These are phyloP conservation scores for Bonnemaisonia californica DNA, from an alignment of 31 red algal species.

Conservation along the genomic window DNA sequence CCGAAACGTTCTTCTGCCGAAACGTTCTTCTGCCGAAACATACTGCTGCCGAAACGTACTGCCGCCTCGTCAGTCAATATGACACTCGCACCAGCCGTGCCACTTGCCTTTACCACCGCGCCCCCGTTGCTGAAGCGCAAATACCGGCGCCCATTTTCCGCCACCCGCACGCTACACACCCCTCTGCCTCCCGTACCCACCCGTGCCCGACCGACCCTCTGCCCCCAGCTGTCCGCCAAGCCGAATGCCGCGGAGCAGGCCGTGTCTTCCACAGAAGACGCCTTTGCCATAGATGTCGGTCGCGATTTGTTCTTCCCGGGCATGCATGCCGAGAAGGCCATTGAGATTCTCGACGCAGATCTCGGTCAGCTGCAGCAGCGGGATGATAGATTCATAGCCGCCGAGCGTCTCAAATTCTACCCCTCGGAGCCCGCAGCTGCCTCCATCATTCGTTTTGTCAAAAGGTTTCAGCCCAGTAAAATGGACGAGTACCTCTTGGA, in stretches of 20 bases:
- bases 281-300: constrained; percentile 70
- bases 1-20: too few species aligned
- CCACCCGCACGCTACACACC: background rate
- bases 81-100: too few species aligned
- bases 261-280: constrained; percentile 60
- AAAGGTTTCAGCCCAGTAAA: constrained; percentile 25
- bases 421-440: constrained; percentile 39
- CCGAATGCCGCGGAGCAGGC: background rate
- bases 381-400: constrained; percentile 80
- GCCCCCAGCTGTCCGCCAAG: background rate
- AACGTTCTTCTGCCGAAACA: too few species aligned
- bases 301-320: constrained; percentile 75
- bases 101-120: background rate
- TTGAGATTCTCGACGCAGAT: constrained; percentile 46
- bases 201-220: background rate
- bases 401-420: constrained; percentile 86
- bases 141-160: background rate
- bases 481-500: constrained; percentile 47
- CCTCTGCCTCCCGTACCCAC: background rate
- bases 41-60: too few species aligned
- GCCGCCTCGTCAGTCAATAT: too few species aligned
- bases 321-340: constrained; percentile 60
- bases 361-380: constrained; percentile 20
- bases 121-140: background rate
- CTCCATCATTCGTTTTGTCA: constrained; percentile 66